Evolutionary conservation across 441 rosid genomes (phyloP).

Genomic region (Arabidopsis lyrata): DNA sequence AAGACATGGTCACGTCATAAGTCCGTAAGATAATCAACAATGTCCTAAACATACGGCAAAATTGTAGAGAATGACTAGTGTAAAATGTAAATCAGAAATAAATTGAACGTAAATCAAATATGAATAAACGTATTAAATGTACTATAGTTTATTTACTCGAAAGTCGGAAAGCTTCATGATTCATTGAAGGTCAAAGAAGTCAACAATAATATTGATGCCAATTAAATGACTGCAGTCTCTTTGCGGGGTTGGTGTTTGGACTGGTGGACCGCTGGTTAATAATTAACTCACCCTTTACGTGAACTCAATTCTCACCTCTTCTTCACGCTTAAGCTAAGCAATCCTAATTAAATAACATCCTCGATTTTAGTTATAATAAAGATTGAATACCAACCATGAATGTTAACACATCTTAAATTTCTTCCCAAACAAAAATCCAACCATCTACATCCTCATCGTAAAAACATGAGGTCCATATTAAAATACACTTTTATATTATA

Average conservation of each 20-base stretch:
- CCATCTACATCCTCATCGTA: slow-evolving; percentile 7
- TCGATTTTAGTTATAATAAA: slow-evolving; percentile 2
- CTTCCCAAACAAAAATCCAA: slow-evolving; percentile 14
- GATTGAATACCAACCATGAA: slow-evolving; percentile 26
- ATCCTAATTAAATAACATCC: slow-evolving; percentile 8
- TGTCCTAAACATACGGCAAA: slow-evolving; percentile 1
- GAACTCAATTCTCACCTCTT: slow-evolving; percentile 36
- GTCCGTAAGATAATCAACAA: not conserved
- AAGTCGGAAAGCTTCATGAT: slow-evolving; percentile 14
- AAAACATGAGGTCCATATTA: not conserved
- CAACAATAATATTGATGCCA: not conserved
- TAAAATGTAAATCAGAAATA: no score
- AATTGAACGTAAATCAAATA: not conserved
- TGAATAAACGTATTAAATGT: not conserved
- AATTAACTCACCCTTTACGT: slow-evolving; percentile 40
- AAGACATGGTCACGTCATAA: not conserved
- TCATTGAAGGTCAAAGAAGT: slow-evolving; percentile 29
- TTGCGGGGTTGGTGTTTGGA: slow-evolving; percentile 27
- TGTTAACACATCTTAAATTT: not conserved
- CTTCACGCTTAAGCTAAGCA: slow-evolving; percentile 45
- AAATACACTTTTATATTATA: not conserved
- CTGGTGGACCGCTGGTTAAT: slow-evolving; percentile 15
- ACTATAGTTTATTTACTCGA: not conserved
- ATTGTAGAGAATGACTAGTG: not conserved
- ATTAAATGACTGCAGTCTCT: slow-evolving; percentile 32